Percentiles rank a stretch among this genome's conserved stretches.
Conservation (phyloP, 176 grass and related monocot species). For the Otatea glauca region DNA sequence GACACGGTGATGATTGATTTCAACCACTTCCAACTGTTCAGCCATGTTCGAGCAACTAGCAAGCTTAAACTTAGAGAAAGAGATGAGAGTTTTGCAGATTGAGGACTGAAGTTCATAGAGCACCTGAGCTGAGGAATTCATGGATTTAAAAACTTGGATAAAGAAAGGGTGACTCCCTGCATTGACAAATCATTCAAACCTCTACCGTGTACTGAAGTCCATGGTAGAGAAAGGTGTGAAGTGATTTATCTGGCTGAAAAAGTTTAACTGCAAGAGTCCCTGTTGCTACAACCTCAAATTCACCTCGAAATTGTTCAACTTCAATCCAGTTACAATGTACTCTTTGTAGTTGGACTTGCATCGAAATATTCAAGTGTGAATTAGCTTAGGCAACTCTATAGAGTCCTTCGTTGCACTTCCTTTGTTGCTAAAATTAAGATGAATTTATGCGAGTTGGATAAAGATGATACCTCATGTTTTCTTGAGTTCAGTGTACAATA, state of each 20-base stretch:
- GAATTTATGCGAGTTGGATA: not conserved
- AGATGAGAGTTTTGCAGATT: too few relatives aligned
- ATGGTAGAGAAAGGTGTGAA: not conserved
- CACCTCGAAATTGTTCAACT: not conserved
- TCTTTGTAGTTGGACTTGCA: not conserved
- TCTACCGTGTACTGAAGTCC: not conserved
- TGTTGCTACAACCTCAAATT: constrained; percentile 8
- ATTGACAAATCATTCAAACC: not conserved
- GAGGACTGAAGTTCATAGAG: not conserved
- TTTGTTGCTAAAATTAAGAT: constrained; percentile 15
- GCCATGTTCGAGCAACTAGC: too few relatives aligned
- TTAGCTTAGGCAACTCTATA: not conserved
- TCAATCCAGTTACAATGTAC: not conserved
- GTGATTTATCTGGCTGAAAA: not conserved
- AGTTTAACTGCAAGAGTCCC: not conserved
- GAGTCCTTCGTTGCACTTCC: constrained; percentile 8
- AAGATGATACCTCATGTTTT: not conserved
- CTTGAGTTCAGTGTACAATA: constrained; percentile 11
- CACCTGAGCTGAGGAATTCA: constrained; percentile 20
- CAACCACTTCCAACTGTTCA: too few relatives aligned
- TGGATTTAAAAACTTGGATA: not conserved
- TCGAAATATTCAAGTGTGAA: not conserved
- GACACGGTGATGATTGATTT: too few relatives aligned
- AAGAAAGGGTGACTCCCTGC: not conserved
- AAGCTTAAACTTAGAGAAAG: too few relatives aligned